These are phyloP conservation scores for Xerophyta viscosa DNA, from an alignment of 106 monocot species.

Conservation along the genomic window DNA sequence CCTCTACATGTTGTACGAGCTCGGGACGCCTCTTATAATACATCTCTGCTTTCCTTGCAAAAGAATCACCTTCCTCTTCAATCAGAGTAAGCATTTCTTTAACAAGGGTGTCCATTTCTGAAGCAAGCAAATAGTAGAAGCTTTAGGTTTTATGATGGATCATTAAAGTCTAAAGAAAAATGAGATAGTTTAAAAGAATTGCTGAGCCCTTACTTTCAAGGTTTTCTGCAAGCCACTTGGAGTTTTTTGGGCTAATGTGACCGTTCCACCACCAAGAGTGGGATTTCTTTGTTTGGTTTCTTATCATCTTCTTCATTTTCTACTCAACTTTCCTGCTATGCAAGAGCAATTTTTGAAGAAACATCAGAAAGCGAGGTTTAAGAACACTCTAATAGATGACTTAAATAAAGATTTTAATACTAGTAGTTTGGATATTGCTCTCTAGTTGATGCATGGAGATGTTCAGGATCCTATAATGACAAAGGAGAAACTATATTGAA, in stretches of 20 bases:
- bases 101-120: slow-evolving; percentile 50
- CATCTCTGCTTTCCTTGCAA: slow-evolving; percentile 71
- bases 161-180: no score
- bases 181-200: no score
- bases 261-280: slow-evolving; percentile 76
- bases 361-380: no score
- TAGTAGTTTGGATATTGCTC: no score
- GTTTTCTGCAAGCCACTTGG: slow-evolving; percentile 64
- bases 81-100: slow-evolving; percentile 63
- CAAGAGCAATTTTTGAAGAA: no score
- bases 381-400: no score
- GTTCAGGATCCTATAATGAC: no score
- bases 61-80: slow-evolving; percentile 67
- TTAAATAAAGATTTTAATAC: no score
- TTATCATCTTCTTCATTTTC: slow-evolving; percentile 24
- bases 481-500: no score
- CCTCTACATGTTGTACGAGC: slow-evolving; percentile 56
- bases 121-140: no score
- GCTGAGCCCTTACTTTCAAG: slow-evolving; percentile 39
- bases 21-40: slow-evolving; percentile 52
- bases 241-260: slow-evolving; percentile 66
- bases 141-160: no score
- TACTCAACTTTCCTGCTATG: not conserved
- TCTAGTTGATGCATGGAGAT: no score
- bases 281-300: slow-evolving; percentile 25